Evolutionary conservation across 306 rosid genomes (phyloP).

Genomic region (Heteromeles arbutifolia): DNA sequence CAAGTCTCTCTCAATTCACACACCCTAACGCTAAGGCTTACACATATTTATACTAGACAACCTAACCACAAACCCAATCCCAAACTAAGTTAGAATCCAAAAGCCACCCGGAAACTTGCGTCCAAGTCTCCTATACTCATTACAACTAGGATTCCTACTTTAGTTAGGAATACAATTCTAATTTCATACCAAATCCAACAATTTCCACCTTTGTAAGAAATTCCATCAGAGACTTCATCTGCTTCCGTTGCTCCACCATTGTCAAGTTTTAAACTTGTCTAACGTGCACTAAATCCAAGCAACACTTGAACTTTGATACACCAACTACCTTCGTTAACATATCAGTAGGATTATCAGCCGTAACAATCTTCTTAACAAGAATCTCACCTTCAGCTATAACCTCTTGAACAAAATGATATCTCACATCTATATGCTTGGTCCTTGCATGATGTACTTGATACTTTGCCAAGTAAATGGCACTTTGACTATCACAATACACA

Average conservation of each 20-base stretch:
- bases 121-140: no score
- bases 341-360: not conserved
- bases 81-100: no score
- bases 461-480: not conserved
- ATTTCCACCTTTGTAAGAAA: no score
- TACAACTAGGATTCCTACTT: no score
- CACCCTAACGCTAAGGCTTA: no score
- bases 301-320: not conserved
- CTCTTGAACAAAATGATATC: not conserved
- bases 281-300: not conserved
- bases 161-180: no score
- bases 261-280: not conserved
- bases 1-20: no score
- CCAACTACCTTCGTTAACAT: not conserved
- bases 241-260: not conserved
- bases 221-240: no score
- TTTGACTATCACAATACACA: not conserved
- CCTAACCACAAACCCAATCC: no score
- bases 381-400: not conserved
- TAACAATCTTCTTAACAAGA: not conserved
- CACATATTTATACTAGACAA: no score
- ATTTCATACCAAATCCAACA: no score
- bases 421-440: not conserved
- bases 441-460: not conserved
- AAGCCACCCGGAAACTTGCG: no score